Base-by-base conservation (phyloP, 768 basidiomycete species). In the Porphyrellus cyaneotinctus region DNA sequence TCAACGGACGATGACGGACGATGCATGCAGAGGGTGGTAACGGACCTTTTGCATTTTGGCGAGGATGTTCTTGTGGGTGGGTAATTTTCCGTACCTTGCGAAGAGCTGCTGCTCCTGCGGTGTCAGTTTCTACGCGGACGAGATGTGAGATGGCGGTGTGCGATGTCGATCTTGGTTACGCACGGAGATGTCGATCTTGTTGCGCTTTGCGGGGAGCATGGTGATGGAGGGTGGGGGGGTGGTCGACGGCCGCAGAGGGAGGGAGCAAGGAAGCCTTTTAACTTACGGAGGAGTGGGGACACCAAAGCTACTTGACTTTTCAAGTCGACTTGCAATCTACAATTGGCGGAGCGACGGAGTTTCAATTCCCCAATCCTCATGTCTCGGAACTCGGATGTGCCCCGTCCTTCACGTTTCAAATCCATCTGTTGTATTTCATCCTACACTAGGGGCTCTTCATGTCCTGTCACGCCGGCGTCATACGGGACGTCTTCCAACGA, bases 171-270 rank as follows among this genome's bases (percentile, higher is more conserved):
- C 26, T 4, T 28, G 26, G 26, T 43, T 41, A 73, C 89, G 67
- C 66, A 95, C 94, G 73, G 87, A 91, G 73, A 95, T 80, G 76
- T 97, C 95, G 74, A 95, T 78, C 80, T 97, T 95, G 75, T 95
- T 93, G 71, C 87, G 87, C 73, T 79, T 81, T 54, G 78, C 76
- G 44, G 91, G 88, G 49, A 84, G 80, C 88, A 93, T 91, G 58
- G 55, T 52, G 58, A 56, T 58, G 59, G 49, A 54, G 46, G 43
- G 60, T 22, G 5, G 50, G 32, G 57, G 43, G 26, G 28, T 28
- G 24, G 56, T 51, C 55, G 47, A 54, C 44, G 55, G 33, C 50
- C 41, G 37, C 43, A 54, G 51, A 65, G 64, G 64, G n/a, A n/a
- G 58, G 62, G 58, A 65, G 64, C 58, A 58, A 61, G 54, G 56